Percentiles rank a stretch among this genome's conserved stretches.
These are phyloP conservation scores for Auricularia sp. DNA, from an alignment of 768 basidiomycete species.

Conservation along the genomic window DNA sequence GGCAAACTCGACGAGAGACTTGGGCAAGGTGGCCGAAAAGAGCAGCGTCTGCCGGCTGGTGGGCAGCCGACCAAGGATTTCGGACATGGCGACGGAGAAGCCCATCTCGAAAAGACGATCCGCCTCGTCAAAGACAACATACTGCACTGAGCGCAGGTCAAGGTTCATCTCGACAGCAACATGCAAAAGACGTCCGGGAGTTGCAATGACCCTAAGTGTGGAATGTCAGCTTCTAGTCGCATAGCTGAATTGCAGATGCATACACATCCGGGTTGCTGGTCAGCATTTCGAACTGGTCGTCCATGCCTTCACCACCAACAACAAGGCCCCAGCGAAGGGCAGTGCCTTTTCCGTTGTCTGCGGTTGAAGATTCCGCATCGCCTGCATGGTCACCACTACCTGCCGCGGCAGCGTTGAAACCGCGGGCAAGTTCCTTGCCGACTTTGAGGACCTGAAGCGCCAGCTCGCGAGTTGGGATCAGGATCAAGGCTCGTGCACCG, in stretches of 20 bases:
- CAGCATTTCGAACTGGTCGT: conserved; percentile 95
- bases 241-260: conserved; percentile 24
- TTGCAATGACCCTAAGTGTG: conserved; percentile 77
- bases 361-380: conserved; percentile 41
- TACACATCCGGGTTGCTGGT: conserved; percentile 92
- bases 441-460: conserved; percentile 90
- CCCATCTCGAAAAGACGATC: conserved; percentile 99
- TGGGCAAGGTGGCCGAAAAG: conserved; percentile 94
- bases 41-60: conserved; percentile 81
- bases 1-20: conserved; percentile 95
- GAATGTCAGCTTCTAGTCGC: conserved; percentile 7
- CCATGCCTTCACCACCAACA: conserved; percentile 91
- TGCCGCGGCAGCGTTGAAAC: conserved; percentile 47
- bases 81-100: conserved; percentile 83
- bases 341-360: conserved; percentile 40
- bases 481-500: conserved; percentile 77
- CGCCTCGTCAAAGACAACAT: conserved; percentile 94
- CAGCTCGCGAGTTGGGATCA: conserved; percentile 88
- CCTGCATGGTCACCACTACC: conserved; percentile 63
- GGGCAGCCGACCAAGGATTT: conserved; percentile 86
- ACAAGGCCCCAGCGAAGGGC: conserved; percentile 82
- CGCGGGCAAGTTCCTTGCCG: conserved; percentile 85
- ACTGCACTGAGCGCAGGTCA: conserved; percentile 78
- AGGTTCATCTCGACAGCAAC: conserved; percentile 94
- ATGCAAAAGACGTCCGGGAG: conserved; percentile 95